These are phyloP conservation scores for Iris macrosiphon DNA, from an alignment of 106 monocot genomes.

Conservation along the genomic window DNA sequence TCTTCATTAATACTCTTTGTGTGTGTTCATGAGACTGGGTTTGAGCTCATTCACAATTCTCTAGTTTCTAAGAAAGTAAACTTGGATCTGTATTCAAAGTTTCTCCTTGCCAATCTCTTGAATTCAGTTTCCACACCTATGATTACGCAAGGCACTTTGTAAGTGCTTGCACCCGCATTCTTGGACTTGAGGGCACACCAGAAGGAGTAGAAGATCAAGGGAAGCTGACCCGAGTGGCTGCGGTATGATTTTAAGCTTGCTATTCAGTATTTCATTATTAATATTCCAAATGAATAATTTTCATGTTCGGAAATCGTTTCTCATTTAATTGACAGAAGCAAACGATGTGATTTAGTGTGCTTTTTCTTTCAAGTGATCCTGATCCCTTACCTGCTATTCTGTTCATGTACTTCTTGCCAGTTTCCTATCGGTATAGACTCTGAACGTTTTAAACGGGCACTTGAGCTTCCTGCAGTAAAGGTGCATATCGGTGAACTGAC, in stretches of 20 bases:
- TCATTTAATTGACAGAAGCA: background rate
- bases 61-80: too few species aligned
- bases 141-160: slow-evolving; percentile 99
- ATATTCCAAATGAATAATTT: background rate
- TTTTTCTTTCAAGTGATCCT: background rate
- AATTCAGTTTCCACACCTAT: slow-evolving; percentile 90
- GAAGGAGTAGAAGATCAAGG: slow-evolving; percentile 99
- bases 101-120: too few species aligned
- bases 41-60: too few species aligned
- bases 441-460: slow-evolving; percentile 82
- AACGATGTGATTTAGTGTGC: background rate
- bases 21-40: too few species aligned
- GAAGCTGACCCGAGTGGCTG: slow-evolving; percentile 87
- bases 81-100: too few species aligned
- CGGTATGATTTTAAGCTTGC: slow-evolving; percentile 33
- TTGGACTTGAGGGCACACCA: slow-evolving; percentile 97
- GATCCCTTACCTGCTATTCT: background rate
- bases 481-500: slow-evolving; percentile 72
- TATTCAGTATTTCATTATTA: background rate
- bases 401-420: slow-evolving; percentile 25
- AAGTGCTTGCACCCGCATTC: slow-evolving; percentile 95
- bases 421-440: slow-evolving; percentile 97
- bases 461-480: slow-evolving; percentile 83
- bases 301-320: background rate
- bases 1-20: too few species aligned